Percentiles rank a stretch among this genome's conserved stretches.
phyloP scores from a whole-genome alignment of 345 rosid genomes.

The Citrus hindsii region DNA sequence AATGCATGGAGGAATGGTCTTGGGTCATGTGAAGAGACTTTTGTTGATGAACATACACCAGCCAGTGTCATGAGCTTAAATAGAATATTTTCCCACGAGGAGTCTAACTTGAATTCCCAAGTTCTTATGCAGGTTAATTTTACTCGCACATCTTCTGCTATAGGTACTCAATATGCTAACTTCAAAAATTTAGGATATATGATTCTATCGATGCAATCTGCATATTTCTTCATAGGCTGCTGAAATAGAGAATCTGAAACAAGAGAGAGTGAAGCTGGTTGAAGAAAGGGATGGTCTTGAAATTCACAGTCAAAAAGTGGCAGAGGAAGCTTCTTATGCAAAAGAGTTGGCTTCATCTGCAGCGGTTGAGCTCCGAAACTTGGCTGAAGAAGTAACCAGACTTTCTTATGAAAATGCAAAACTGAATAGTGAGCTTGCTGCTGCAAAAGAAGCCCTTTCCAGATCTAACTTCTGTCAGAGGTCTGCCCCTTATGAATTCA shows the following conservation, averaged over 20 bases:
- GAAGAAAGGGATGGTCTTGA: conserved; percentile 63
- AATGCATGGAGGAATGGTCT: conserved; percentile 18
- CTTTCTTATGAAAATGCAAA: conserved; percentile 66
- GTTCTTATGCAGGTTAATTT: conserved; percentile 43
- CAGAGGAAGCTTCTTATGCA: conserved; percentile 72
- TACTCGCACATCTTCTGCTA: conserved; percentile 4
- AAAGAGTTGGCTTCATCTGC: conserved; percentile 73
- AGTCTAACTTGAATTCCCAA: conserved; percentile 43
- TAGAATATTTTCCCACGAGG: conserved; percentile 64
- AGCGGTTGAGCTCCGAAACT: conserved; percentile 57
- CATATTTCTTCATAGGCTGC: conserved; percentile 37
- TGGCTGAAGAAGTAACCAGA: conserved; percentile 70
- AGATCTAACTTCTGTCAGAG: conserved; percentile 32
- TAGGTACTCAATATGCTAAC: conserved; percentile 4
- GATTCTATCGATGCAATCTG: neutral
- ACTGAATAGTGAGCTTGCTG: conserved; percentile 46
- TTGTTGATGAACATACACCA: conserved; percentile 48
- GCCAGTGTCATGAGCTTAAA: conserved; percentile 58
- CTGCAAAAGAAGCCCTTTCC: conserved; percentile 34
- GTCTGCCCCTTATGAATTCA: conserved; percentile 25
- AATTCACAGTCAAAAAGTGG: conserved; percentile 45
- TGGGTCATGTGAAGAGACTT: conserved; percentile 36
- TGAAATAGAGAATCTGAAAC: conserved; percentile 54
- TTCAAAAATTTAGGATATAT: neutral
- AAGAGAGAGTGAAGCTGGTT: conserved; percentile 40